Conservation (phyloP, 2,329 filamentous ascomycete species). For the Fusarium multiceps region DNA sequence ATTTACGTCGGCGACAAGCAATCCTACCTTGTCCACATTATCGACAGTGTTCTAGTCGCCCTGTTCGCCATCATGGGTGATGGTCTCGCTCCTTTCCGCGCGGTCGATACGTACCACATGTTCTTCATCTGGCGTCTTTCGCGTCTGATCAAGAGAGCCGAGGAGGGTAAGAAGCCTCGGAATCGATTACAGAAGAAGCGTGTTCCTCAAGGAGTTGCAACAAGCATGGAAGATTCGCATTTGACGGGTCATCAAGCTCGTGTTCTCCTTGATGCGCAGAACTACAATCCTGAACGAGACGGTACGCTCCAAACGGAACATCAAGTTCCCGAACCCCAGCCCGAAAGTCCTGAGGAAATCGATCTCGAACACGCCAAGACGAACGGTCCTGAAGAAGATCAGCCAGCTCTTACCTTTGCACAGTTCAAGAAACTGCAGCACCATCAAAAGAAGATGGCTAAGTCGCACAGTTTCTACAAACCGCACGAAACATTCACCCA, state of each 20-base stretch:
- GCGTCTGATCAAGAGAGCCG: constrained; percentile 53
- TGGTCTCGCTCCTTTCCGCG: constrained; percentile 78
- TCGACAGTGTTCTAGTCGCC: constrained; percentile 77
- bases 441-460: constrained; percentile 83
- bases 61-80: constrained; percentile 78
- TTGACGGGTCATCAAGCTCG: constrained; percentile 40
- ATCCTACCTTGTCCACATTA: constrained; percentile 74
- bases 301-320: constrained; percentile 29
- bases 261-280: constrained; percentile 26
- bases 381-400: constrained; percentile 57
- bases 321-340: constrained; percentile 53
- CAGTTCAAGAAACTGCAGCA: constrained; percentile 79
- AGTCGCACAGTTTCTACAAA: constrained; percentile 89
- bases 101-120: constrained; percentile 89
- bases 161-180: constrained; percentile 60
- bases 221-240: constrained; percentile 4
- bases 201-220: constrained; percentile 19
- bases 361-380: constrained; percentile 56
- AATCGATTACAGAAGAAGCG: constrained; percentile 37
- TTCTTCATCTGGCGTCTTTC: constrained; percentile 79
- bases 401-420: constrained; percentile 70
- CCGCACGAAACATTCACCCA: constrained; percentile 88
- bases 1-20: constrained; percentile 82
- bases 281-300: constrained; percentile 22
- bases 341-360: constrained; percentile 49